These are phyloP conservation scores for Leccinellum luteum DNA, from an alignment of 768 basidiomycete species.

Conservation along the genomic window DNA sequence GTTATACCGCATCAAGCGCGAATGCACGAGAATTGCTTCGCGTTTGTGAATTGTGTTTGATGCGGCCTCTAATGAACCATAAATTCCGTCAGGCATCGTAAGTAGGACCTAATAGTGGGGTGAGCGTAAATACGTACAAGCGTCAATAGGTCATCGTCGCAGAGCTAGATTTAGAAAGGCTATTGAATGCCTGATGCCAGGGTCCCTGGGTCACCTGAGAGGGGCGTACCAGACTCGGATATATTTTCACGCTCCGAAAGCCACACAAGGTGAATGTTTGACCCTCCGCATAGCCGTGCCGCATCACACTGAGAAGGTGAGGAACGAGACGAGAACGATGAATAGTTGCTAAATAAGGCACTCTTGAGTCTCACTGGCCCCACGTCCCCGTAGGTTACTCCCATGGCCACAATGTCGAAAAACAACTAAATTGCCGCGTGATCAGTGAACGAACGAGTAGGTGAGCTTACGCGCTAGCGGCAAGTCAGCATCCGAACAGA, in stretches of 20 bases:
- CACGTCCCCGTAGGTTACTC: no score
- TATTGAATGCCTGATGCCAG: slow-evolving; percentile 6
- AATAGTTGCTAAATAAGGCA: not conserved
- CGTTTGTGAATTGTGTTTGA: slow-evolving; percentile 7
- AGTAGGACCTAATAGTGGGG: slow-evolving; percentile 20
- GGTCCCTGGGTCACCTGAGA: slow-evolving; percentile 7
- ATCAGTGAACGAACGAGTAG: slow-evolving; percentile 12
- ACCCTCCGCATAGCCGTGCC: slow-evolving; percentile 6
- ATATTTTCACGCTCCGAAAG: not conserved
- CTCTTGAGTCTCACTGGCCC: not conserved
- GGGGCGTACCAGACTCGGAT: slow-evolving; percentile 3
- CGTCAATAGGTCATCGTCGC: not conserved
- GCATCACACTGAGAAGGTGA: slow-evolving; percentile 1
- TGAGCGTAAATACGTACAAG: slow-evolving; percentile 27
- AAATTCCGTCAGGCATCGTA: slow-evolving; percentile 7
- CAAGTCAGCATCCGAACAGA: slow-evolving; percentile 6
- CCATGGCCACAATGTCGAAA: not conserved
- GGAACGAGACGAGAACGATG: slow-evolving; percentile 1
- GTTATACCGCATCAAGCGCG: slow-evolving; percentile 12
- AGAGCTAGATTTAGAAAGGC: slow-evolving; percentile 20
- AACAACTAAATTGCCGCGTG: not conserved
- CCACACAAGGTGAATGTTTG: not conserved
- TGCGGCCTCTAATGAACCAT: slow-evolving; percentile 16
- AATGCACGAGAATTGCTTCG: slow-evolving; percentile 8
- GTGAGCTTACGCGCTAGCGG: not conserved